Base-by-base conservation (phyloP, 768 basidiomycete species). In the Russula griseocarnosa region DNA sequence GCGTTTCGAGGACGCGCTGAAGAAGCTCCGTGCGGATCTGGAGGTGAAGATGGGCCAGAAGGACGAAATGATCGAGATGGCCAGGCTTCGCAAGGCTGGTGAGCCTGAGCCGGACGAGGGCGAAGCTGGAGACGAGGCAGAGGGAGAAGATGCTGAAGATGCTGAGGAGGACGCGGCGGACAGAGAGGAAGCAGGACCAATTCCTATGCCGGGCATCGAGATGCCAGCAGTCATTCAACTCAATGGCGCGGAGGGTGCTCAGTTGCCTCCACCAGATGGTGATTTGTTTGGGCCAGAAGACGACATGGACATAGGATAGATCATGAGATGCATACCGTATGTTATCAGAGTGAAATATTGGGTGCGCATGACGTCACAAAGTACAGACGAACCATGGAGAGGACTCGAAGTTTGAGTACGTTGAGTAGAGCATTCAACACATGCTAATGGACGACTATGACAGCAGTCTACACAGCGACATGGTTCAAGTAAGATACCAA, bases 1-100 rank as follows among this genome's bases (percentile, higher is more conserved):
- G 83, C 94, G 94, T 40, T 95, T 96, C 75, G 92, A 95, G 73
- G 94, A 96, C 72, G 88, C 90, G 20, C 75, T 95, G 70, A 91
- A 87, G 79, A 97, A 96, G 75, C 79, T 97, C 54, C 83, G 86
- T 13, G 83, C 85, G 40, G 94, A 97, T 72, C 77, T 95, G 34
- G 94, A 95, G 67, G 86, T 87, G 82, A 95, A 94, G 72, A 76
- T 82, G 11, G 82, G 82, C 0, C 92, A 93, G 71, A 81, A 87
- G 61, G 91, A 93, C 67, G 89, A 88, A 69, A 76, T 93, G 73
- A 86, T 84, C 70, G 90, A 92, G 75, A 81, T 85, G 70, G 86
- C 86, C 69, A 81, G 87, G 50, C 74, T 86, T 71, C 80, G 81
- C 73, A 88, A 88, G 69, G 88, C 88, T 71, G 88, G 88, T 4